Evolutionary conservation across 1,284 basidiomycete species (phyloP).

Genomic region (Leccinum brunneo-olivaceum): DNA sequence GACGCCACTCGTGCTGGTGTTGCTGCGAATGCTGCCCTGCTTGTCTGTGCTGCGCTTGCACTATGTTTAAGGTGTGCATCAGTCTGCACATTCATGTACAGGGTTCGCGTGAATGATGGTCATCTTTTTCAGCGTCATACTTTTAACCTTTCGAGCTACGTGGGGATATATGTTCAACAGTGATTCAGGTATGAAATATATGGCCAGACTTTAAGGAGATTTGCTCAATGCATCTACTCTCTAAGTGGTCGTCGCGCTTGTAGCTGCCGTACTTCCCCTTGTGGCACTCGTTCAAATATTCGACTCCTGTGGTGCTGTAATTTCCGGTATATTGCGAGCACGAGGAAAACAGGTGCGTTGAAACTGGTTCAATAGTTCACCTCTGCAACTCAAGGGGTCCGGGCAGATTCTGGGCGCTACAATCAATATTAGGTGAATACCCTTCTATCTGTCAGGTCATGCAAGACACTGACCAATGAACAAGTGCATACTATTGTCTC

Average conservation of each 20-base stretch:
- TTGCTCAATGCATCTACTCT: not conserved
- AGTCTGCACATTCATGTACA: not conserved
- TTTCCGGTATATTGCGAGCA: conserved; percentile 72
- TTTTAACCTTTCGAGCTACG: conserved; percentile 61
- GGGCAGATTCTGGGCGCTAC: conserved; percentile 44
- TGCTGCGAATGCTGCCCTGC: conserved; percentile 54
- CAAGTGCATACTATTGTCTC: conserved; percentile 60
- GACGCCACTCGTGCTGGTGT: conserved; percentile 63
- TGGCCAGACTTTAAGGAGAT: not conserved
- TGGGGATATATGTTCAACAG: conserved; percentile 86
- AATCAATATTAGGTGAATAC: conserved; percentile 52
- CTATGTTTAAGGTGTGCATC: conserved; percentile 51
- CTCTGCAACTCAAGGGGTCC: too few species aligned
- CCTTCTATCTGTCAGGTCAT: not conserved
- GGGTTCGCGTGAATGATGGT: conserved; percentile 11
- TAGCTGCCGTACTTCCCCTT: conserved; percentile 70
- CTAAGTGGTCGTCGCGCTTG: conserved; percentile 54
- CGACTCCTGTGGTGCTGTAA: conserved; percentile 66
- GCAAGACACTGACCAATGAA: not conserved
- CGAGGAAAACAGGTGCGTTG: conserved; percentile 58
- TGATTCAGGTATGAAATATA: conserved; percentile 52
- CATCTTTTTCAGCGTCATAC: conserved; percentile 46
- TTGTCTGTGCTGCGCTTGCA: conserved; percentile 56
- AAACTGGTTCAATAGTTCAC: not conserved
- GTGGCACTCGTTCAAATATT: conserved; percentile 77